Conservation (phyloP, 2,329 filamentous ascomycete genomes). For the Colletotrichum acutatum region DNA sequence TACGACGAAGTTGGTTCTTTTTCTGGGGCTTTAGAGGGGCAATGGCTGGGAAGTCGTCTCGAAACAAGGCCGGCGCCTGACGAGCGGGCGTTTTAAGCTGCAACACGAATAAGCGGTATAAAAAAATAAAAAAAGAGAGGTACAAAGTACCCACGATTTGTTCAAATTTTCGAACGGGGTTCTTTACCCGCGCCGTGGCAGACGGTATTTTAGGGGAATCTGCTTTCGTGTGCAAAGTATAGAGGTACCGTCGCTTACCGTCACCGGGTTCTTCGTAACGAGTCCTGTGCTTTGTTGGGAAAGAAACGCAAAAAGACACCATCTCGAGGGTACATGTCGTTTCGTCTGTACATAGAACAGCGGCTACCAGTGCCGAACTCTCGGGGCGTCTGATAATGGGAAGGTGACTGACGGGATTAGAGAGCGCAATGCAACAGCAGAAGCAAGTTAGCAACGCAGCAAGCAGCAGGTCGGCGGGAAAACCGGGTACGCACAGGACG, state of each 20-base stretch:
- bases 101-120: constrained; percentile 32
- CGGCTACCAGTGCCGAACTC: constrained; percentile 16
- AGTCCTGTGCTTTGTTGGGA: constrained; percentile 1
- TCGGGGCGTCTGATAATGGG: constrained; percentile 26
- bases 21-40: background rate
- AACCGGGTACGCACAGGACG: constrained; percentile 22
- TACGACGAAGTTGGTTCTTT: background rate
- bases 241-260: background rate
- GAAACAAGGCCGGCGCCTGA: constrained; percentile 22
- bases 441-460: background rate
- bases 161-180: constrained; percentile 1
- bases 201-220: background rate
- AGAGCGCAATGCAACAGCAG: background rate
- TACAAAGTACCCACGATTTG: constrained; percentile 23
- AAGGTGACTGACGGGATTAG: constrained; percentile 6
- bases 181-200: background rate
- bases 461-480: constrained; percentile 6
- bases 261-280: background rate
- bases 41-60: background rate
- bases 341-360: constrained; percentile 11
- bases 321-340: background rate
- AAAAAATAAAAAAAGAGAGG: background rate
- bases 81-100: constrained; percentile 32
- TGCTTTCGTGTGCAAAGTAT: background rate
- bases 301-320: background rate